Evolutionary conservation across 2,329 filamentous ascomycete genomes (phyloP).

Genomic region (Penicillium sp.): DNA sequence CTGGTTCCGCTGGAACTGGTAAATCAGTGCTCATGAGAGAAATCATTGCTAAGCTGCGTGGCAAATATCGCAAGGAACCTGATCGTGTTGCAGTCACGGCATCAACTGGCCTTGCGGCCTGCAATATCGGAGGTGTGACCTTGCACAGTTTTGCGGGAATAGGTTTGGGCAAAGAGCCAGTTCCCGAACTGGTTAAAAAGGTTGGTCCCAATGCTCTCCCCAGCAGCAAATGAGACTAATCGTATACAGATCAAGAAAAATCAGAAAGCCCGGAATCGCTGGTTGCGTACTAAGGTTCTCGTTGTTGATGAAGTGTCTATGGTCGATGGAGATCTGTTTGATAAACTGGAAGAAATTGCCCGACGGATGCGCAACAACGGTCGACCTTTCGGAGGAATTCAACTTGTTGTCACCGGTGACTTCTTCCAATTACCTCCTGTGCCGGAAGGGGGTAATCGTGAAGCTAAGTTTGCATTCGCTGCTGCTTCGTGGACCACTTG

Average conservation of each 20-base stretch:
- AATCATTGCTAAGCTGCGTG: slow-evolving; percentile 78
- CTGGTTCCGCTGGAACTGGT: slow-evolving; percentile 90
- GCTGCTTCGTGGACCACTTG: slow-evolving; percentile 88
- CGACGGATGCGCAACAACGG: slow-evolving; percentile 85
- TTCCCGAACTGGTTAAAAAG: slow-evolving; percentile 79
- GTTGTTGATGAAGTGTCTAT: slow-evolving; percentile 97
- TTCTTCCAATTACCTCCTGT: slow-evolving; percentile 98
- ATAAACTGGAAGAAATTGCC: slow-evolving; percentile 90
- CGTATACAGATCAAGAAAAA: slow-evolving; percentile 70
- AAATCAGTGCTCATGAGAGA: slow-evolving; percentile 95
- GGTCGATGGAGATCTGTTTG: slow-evolving; percentile 96
- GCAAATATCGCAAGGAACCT: slow-evolving; percentile 73
- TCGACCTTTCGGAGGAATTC: slow-evolving; percentile 91
- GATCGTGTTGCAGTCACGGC: slow-evolving; percentile 91
- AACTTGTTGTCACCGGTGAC: slow-evolving; percentile 92
- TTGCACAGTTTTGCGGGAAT: slow-evolving; percentile 96
- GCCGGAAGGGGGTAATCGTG: slow-evolving; percentile 67
- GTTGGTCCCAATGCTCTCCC: slow-evolving; percentile 18
- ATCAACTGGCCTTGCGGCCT: slow-evolving; percentile 92
- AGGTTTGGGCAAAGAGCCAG: slow-evolving; percentile 87
- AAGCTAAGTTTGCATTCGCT: slow-evolving; percentile 89
- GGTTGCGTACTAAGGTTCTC: slow-evolving; percentile 83
- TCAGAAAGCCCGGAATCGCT: slow-evolving; percentile 81
- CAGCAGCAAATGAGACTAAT: slow-evolving; percentile 16
- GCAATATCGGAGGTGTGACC: slow-evolving; percentile 94